Percentiles rank a stretch among this genome's conserved stretches.
phyloP scores from a whole-genome alignment of 345 rosid genomes.

The Citrus sp. region DNA sequence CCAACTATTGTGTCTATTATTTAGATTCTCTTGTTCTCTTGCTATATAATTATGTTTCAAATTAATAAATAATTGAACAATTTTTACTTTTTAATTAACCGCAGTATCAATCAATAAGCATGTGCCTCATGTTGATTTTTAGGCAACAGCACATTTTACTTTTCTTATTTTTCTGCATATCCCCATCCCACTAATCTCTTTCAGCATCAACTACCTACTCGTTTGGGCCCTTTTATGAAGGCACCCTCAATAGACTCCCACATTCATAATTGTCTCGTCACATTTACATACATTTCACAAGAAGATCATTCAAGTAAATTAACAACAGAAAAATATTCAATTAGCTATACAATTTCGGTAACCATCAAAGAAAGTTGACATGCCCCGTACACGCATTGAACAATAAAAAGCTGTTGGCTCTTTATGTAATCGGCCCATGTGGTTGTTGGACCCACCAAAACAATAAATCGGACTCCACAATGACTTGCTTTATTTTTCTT shows the following conservation, averaged over 20 bases:
- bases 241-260: background rate
- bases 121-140: no score
- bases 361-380: conserved; percentile 5
- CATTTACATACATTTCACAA: background rate
- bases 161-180: background rate
- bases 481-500: conserved; percentile 36
- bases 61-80: no score
- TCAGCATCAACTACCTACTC: conserved; percentile 24
- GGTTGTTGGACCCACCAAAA: conserved; percentile 41
- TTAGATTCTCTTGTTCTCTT: no score
- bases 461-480: conserved; percentile 33
- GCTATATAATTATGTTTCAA: no score
- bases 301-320: background rate
- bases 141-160: background rate
- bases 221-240: conserved; percentile 15
- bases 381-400: conserved; percentile 16
- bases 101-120: no score
- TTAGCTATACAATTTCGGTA: background rate
- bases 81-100: no score
- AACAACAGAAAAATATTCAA: background rate
- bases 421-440: conserved; percentile 51
- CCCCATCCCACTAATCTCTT: conserved; percentile 12
- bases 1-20: no score
- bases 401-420: conserved; percentile 20
- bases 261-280: background rate